Conservation (phyloP, 2,329 filamentous ascomycete species). For the Aspergillus proliferans region DNA sequence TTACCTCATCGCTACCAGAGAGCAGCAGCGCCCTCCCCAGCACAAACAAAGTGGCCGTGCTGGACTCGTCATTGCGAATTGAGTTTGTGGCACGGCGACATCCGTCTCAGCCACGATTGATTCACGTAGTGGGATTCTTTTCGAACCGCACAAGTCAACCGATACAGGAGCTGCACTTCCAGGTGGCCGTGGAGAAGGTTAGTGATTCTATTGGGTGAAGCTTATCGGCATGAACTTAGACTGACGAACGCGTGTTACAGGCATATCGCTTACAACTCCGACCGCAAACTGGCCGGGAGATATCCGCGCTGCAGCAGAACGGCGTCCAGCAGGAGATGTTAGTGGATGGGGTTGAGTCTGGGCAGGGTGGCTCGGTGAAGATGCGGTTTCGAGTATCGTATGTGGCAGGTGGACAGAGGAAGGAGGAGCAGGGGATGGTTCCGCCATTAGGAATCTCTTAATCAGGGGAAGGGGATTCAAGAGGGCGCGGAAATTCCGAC, state of each 20-base stretch:
- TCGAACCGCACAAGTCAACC: conserved; percentile 69
- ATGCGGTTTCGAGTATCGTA: conserved; percentile 86
- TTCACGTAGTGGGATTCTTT: conserved; percentile 71
- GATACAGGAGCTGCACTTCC: conserved; percentile 77
- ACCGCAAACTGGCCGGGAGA: conserved; percentile 73
- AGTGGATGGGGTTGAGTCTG: conserved; percentile 65
- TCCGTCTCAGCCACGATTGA: conserved; percentile 48
- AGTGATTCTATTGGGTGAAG: conserved; percentile 7
- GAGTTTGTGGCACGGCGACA: conserved; percentile 63
- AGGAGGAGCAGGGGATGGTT: conserved; percentile 80
- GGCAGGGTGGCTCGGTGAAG: conserved; percentile 74
- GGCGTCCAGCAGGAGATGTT: conserved; percentile 79
- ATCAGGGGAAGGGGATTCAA: background rate
- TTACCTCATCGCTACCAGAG: conserved; percentile 76
- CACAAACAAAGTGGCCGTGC: conserved; percentile 61
- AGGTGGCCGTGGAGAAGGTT: conserved; percentile 91
- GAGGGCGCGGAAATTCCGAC: background rate
- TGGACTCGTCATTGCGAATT: conserved; percentile 64
- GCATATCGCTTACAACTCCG: conserved; percentile 74
- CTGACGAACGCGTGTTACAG: conserved; percentile 40
- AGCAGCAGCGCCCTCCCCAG: conserved; percentile 45
- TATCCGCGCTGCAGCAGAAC: conserved; percentile 64
- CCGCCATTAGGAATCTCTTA: conserved; percentile 68
- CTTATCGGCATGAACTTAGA: background rate
- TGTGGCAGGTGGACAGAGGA: conserved; percentile 55